These are phyloP conservation scores for Rhododendron molle DNA, from an alignment of 148 eudicot species.

Conservation along the genomic window DNA sequence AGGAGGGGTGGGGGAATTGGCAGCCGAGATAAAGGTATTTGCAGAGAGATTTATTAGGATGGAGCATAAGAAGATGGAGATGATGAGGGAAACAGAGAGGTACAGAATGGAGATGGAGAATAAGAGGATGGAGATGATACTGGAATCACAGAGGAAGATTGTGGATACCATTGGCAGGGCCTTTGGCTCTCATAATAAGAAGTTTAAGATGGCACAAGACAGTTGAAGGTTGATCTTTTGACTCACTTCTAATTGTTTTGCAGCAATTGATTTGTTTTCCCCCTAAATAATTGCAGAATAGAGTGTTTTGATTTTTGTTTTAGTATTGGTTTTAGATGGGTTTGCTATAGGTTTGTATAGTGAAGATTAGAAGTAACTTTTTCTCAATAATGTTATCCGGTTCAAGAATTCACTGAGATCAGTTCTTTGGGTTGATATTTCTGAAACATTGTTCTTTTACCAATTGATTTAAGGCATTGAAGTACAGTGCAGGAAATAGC, in stretches of 20 bases:
- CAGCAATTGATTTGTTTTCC: neutral
- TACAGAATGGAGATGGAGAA: conserved; percentile 73
- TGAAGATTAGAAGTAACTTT: conserved; percentile 4
- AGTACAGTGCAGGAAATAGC: neutral
- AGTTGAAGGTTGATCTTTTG: conserved; percentile 37
- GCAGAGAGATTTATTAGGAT: conserved; percentile 53
- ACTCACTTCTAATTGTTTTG: conserved; percentile 19
- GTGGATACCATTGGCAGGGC: conserved; percentile 48
- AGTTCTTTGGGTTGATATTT: neutral
- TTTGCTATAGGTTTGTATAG: conserved; percentile 1
- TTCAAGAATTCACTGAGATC: conserved; percentile 2
- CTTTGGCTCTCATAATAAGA: conserved; percentile 41
- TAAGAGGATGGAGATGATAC: conserved; percentile 66
- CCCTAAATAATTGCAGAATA: conserved; percentile 23
- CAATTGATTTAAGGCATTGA: neutral
- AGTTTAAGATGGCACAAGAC: conserved; percentile 32
- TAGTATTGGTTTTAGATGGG: conserved; percentile 17
- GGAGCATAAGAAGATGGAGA: conserved; percentile 73
- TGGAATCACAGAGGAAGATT: conserved; percentile 51
- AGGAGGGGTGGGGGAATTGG: conserved; percentile 33
- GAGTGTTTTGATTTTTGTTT: conserved; percentile 10
- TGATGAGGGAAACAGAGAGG: conserved; percentile 60
- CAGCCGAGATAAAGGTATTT: conserved; percentile 53
- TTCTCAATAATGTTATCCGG: neutral
- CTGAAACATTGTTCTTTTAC: neutral